Evolutionary conservation across 2,329 filamentous ascomycete genomes (phyloP).

Genomic region (Aureobasidium leucospermi): DNA sequence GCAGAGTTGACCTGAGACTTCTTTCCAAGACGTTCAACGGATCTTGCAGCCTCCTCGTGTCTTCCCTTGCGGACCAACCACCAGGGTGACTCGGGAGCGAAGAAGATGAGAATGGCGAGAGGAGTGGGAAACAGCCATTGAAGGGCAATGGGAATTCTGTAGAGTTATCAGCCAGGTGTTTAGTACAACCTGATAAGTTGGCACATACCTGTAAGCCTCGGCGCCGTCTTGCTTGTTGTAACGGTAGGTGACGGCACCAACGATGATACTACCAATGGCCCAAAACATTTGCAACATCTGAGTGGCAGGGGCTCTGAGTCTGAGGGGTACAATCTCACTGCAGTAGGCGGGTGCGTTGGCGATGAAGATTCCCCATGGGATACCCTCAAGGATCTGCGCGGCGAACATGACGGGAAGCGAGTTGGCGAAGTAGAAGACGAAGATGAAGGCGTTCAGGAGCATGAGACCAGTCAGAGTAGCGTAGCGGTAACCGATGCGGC

Average conservation of each 20-base stretch:
- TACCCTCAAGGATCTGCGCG: conserved; percentile 52
- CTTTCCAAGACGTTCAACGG: conserved; percentile 45
- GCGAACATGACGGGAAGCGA: conserved; percentile 42
- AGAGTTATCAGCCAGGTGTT: conserved; percentile 28
- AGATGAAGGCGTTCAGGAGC: conserved; percentile 52
- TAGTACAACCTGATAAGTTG: too few relatives aligned
- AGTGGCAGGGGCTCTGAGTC: conserved; percentile 50
- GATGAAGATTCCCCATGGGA: conserved; percentile 61
- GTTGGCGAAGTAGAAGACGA: conserved; percentile 51
- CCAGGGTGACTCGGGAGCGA: conserved; percentile 47
- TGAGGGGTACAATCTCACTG: conserved; percentile 53
- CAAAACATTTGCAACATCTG: conserved; percentile 62
- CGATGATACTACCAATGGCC: conserved; percentile 56
- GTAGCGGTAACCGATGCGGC: conserved; percentile 52
- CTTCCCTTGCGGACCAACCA: conserved; percentile 47
- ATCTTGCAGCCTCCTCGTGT: conserved; percentile 37
- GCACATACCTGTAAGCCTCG: conserved; percentile 37
- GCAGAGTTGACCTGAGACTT: conserved; percentile 44
- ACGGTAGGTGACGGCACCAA: conserved; percentile 48
- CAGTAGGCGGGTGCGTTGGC: conserved; percentile 59
- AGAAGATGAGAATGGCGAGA: conserved; percentile 45
- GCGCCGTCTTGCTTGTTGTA: conserved; percentile 37
- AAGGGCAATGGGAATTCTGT: conserved; percentile 50
- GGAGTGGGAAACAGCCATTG: conserved; percentile 55
- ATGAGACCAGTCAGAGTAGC: conserved; percentile 50